phyloP scores from a whole-genome alignment of 2,329 filamentous ascomycete genomes.

The Xylariaceae sp. region DNA sequence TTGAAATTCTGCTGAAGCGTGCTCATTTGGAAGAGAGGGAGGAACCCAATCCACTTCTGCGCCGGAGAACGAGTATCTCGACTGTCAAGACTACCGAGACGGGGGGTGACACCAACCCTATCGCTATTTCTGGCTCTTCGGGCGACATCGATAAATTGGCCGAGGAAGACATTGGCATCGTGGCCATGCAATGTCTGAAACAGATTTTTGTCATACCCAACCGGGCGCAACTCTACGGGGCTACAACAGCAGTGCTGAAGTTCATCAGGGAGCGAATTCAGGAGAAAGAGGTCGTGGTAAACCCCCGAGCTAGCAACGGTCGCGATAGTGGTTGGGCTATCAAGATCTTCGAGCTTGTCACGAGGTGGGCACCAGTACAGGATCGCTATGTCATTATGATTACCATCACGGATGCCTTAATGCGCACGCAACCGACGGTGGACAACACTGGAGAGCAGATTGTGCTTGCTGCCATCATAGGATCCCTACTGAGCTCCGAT shows the following conservation, averaged over 20 bases:
- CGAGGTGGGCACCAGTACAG: conserved; percentile 87
- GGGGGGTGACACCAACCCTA: conserved; percentile 53
- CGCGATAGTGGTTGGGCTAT: conserved; percentile 67
- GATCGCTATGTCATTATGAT: conserved; percentile 88
- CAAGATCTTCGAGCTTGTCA: conserved; percentile 69
- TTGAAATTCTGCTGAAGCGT: conserved; percentile 61
- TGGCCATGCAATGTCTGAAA: conserved; percentile 80
- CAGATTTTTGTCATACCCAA: conserved; percentile 80
- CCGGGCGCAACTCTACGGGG: conserved; percentile 69
- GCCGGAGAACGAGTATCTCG: conserved; percentile 68
- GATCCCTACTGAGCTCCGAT: conserved; percentile 75
- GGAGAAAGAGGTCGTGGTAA: conserved; percentile 47
- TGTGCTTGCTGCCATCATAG: conserved; percentile 68
- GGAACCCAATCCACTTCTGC: conserved; percentile 55
- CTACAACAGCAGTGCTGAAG: conserved; percentile 64
- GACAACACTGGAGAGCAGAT: conserved; percentile 67
- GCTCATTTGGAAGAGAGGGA: conserved; percentile 65
- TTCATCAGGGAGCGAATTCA: conserved; percentile 60
- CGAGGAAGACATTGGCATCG: conserved; percentile 77
- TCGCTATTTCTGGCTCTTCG: conserved; percentile 71
- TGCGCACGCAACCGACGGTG: conserved; percentile 60
- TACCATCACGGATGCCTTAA: conserved; percentile 68
- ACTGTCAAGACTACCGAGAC: conserved; percentile 68
- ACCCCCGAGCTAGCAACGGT: conserved; percentile 32
- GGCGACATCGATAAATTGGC: conserved; percentile 83